These are phyloP conservation scores for Barnettozyma wickerhamii DNA, from an alignment of 805 yeast species.

Conservation along the genomic window DNA sequence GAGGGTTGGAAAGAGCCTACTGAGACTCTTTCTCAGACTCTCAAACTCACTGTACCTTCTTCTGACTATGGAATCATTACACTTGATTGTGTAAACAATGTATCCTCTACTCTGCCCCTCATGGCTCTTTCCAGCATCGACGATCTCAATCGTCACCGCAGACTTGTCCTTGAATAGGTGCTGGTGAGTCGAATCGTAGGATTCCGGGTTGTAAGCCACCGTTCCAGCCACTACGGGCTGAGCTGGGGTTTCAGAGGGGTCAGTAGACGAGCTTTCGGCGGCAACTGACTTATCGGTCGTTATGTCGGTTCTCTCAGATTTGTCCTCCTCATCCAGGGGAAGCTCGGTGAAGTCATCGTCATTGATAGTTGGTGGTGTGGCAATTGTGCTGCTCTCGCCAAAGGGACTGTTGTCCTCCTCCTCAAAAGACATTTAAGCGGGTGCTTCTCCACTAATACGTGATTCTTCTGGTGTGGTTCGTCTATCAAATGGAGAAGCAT, in stretches of 20 bases:
- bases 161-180: slow-evolving; percentile 16
- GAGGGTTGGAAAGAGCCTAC: slow-evolving; percentile 71
- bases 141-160: slow-evolving; percentile 40
- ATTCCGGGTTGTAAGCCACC: slow-evolving; percentile 27
- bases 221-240: slow-evolving; percentile 10
- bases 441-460: not conserved
- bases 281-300: slow-evolving; percentile 12
- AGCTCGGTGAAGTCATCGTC: slow-evolving; percentile 26
- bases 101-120: slow-evolving; percentile 77
- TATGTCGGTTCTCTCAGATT: not conserved
- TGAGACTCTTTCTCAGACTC: slow-evolving; percentile 64
- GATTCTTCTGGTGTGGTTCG: no score
- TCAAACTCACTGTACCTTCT: slow-evolving; percentile 93
- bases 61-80: slow-evolving; percentile 59
- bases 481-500: no score
- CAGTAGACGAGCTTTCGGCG: not conserved
- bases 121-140: slow-evolving; percentile 80
- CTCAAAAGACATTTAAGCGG: slow-evolving; percentile 14
- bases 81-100: slow-evolving; percentile 75
- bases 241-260: slow-evolving; percentile 4
- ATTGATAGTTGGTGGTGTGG: not conserved
- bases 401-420: slow-evolving; percentile 27
- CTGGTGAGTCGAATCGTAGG: slow-evolving; percentile 19
- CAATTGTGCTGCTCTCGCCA: slow-evolving; percentile 11
- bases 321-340: slow-evolving; percentile 22